phyloP scores from a whole-genome alignment of 1,284 basidiomycete species.

The Austroboletus novae-zelandiae region DNA sequence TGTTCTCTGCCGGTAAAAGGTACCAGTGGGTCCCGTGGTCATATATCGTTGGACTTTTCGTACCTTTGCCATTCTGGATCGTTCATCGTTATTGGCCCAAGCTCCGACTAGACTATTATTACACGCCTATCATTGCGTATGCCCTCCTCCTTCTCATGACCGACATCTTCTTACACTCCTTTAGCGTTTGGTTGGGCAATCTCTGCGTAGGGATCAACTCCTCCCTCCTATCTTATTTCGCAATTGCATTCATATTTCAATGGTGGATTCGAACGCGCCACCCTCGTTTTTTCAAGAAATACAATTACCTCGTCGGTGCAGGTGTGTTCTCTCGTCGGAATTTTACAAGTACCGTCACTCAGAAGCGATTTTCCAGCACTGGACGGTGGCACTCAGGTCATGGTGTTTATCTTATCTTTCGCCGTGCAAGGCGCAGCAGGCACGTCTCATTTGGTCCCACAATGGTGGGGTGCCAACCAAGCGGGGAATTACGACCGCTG shows the following conservation, averaged over 20 bases:
- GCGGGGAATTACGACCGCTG: slow-evolving; percentile 31
- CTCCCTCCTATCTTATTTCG: slow-evolving; percentile 38
- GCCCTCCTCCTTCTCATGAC: neutral
- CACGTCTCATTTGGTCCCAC: slow-evolving; percentile 50
- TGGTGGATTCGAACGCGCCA: slow-evolving; percentile 55
- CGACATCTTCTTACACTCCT: neutral
- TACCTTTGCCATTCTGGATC: slow-evolving; percentile 57
- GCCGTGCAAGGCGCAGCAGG: slow-evolving; percentile 71
- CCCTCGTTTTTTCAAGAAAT: slow-evolving; percentile 53
- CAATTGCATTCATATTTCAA: slow-evolving; percentile 54
- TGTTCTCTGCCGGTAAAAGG: slow-evolving; percentile 53
- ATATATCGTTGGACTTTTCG: slow-evolving; percentile 55
- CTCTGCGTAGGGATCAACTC: slow-evolving; percentile 50
- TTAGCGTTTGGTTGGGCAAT: slow-evolving; percentile 35
- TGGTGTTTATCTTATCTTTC: slow-evolving; percentile 71
- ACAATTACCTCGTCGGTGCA: slow-evolving; percentile 47
- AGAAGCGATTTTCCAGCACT: slow-evolving; percentile 34
- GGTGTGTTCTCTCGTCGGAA: slow-evolving; percentile 20
- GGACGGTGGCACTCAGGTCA: slow-evolving; percentile 64
- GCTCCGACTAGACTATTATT: slow-evolving; percentile 42
- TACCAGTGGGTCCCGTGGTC: slow-evolving; percentile 59
- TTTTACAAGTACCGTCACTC: neutral
- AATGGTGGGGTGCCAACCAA: slow-evolving; percentile 56
- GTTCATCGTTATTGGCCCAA: slow-evolving; percentile 43
- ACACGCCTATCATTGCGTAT: slow-evolving; percentile 45